These are phyloP conservation scores for Magnusiomyces ingens DNA, from an alignment of 1,139 yeast genomes.

Conservation along the genomic window DNA sequence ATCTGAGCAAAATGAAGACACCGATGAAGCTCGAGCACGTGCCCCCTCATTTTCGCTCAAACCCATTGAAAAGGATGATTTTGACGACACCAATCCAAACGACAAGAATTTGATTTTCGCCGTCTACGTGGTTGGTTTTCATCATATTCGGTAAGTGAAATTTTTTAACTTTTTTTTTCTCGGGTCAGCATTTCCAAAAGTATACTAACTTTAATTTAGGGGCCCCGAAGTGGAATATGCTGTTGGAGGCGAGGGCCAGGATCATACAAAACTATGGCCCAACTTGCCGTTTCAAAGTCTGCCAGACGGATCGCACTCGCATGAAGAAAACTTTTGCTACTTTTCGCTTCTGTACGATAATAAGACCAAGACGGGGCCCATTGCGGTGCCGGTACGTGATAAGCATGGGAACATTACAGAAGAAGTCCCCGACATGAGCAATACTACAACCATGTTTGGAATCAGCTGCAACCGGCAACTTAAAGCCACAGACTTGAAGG, in stretches of 20 bases:
- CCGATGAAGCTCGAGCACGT: neutral
- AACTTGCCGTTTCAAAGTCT: constrained; percentile 87
- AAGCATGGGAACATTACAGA: constrained; percentile 30
- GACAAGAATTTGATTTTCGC: constrained; percentile 53
- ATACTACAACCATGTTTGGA: constrained; percentile 75
- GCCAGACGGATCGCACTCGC: constrained; percentile 92
- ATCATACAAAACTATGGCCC: constrained; percentile 60
- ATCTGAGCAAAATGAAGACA: neutral
- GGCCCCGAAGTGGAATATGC: constrained; percentile 97
- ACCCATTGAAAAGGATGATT: constrained; percentile 20
- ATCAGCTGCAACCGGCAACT: constrained; percentile 90
- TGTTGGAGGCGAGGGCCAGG: constrained; percentile 56
- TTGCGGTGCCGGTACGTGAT: constrained; percentile 37
- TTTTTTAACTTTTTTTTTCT: constrained; percentile 4
- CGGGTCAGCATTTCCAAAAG: too few relatives aligned
- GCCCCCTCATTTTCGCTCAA: constrained; percentile 17
- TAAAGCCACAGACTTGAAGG: constrained; percentile 52
- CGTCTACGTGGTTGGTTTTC: constrained; percentile 85
- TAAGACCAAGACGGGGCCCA: constrained; percentile 40
- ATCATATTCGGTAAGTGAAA: constrained; percentile 48
- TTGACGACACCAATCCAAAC: constrained; percentile 10
- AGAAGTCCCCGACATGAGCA: constrained; percentile 35
- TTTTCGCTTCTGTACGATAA: constrained; percentile 80
- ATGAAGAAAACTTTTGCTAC: constrained; percentile 88
- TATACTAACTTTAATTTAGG: constrained; percentile 30